Evolutionary conservation across 179 eudicot genomes (phyloP), one percentile per base, ranked within the genome.

Genomic region (Carnegiea gigantea): DNA sequence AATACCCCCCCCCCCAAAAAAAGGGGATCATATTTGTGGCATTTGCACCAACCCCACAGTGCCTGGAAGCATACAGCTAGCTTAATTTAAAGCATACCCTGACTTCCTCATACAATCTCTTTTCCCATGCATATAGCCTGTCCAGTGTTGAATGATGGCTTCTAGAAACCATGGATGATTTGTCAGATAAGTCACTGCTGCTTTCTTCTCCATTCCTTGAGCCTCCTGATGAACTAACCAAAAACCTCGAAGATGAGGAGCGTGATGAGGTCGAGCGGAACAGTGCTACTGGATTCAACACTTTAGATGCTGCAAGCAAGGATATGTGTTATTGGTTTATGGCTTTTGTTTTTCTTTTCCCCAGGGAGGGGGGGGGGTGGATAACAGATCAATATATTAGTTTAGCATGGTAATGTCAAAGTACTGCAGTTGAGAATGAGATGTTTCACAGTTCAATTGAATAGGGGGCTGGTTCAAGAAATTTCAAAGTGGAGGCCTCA

Each of bases 41-140:
- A 65, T 24, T 62, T 65, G 26, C 33, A 65, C 38, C 38, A 65
- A 10, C 68, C 71, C 38, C 71, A 40, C 44, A 40, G 3, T 33
- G 36, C 0, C 6, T 67, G 38, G 38, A 11, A 51, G 17, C 14
- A 51, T 51, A 51, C 4, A 51, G 5, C 18, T 62, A 3, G 68
- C 28, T 1, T n/a, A 62, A 62, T 67, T 44, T 80, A 85, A 89
- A 44, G 77, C 90, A 68, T 95, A 93, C 98, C 93, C 95, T 89
- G 79, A 95, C 99, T 94, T 95, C 98, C 79, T 92, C 92, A 40
- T 94, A 94, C 83, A 95, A 92, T 88, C 96, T 94, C 87, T 95
- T 95, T 89, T 95, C 99, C 99, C 99, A 95, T 54, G 94, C 91
- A 82, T 91, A 95, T 81, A 95, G 80, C 85, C 92, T 87, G 85